Evolutionary conservation across 345 rosid species (phyloP).

Genomic region (Acer negundo): DNA sequence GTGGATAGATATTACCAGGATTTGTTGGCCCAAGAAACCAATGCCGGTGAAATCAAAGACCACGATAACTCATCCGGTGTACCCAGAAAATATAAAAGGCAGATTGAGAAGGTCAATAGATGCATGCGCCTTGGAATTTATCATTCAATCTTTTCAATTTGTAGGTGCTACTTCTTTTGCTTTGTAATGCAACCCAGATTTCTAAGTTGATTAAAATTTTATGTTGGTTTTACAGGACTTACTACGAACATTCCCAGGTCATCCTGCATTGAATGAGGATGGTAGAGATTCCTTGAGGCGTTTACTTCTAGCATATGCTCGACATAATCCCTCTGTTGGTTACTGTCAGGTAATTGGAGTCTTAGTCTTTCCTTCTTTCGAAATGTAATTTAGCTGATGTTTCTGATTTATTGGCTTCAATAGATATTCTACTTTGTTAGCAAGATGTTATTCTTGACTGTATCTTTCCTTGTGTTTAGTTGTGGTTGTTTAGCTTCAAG

Average conservation of each 20-base stretch:
- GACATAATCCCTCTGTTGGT: slow-evolving; percentile 94
- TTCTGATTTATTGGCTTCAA: slow-evolving; percentile 17
- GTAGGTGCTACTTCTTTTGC: slow-evolving; percentile 50
- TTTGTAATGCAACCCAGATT: slow-evolving; percentile 32
- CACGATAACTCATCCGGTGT: slow-evolving; percentile 40
- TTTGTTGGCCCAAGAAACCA: slow-evolving; percentile 61
- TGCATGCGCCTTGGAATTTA: slow-evolving; percentile 55
- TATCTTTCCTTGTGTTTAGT: too few relatives aligned
- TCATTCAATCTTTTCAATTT: slow-evolving; percentile 56
- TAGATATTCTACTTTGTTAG: neutral
- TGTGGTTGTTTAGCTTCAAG: too few relatives aligned
- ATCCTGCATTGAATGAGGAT: slow-evolving; percentile 86
- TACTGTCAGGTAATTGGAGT: slow-evolving; percentile 81
- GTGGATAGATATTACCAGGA: slow-evolving; percentile 76
- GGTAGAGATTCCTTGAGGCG: slow-evolving; percentile 93
- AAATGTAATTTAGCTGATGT: neutral
- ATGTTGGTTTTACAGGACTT: slow-evolving; percentile 65
- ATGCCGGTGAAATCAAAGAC: slow-evolving; percentile 44
- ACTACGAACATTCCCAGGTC: slow-evolving; percentile 95
- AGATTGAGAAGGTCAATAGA: slow-evolving; percentile 96
- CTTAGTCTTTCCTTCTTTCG: slow-evolving; percentile 1
- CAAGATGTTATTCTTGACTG: too few relatives aligned
- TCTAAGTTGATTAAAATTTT: slow-evolving; percentile 37
- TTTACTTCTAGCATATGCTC: slow-evolving; percentile 85
- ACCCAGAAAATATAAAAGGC: slow-evolving; percentile 70